Base-by-base conservation (phyloP, 2,329 filamentous ascomycete species). In the Xylaria multiplex region DNA sequence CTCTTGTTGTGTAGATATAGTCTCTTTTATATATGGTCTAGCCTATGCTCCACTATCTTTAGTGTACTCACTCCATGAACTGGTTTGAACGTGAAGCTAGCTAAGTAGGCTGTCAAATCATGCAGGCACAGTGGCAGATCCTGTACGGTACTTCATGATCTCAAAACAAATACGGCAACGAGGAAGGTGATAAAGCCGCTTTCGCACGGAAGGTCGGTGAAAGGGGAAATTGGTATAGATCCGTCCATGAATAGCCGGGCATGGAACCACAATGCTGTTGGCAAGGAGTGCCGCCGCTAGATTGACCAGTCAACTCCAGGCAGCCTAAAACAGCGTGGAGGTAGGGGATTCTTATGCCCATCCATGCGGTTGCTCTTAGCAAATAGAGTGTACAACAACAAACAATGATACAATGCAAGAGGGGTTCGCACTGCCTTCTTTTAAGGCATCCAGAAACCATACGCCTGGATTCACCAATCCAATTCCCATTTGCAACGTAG, bases 331-430 rank as follows among this genome's bases (percentile, higher is more conserved):
- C 30, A 45, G 32, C 30, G 22, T 35, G 22, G 48, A 35, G 14
- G 30, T 9, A 4, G 55, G 57, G 6, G 52, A n/a, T 53, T 46
- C 53, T 50, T 42, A 32, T 52, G 45, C 42, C 45, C 56, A 54
- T 60, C 37, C 57, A 58, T 58, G 43, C 37, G 19, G 37, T 54
- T 52, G 57, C 52, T 43, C 50, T 49, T 43, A 32, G 63, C 48
- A 67, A 68, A 60, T 46, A 24, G 57, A 62, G 43, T 66, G 60
- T 68, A 68, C 57, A 65, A 67, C 67, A 60, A 71, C 67, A 68
- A 69, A 69, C 61, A 66, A 65, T 67, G 56, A 61, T 68, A 69
- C 58, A 73, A 73, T 63, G 65, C 62, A 63, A 69, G 55, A 66
- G 68, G 60, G 57, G 50, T 56, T 43, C 62, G 59, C 59, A 57